Evolutionary conservation across 768 basidiomycete species (phyloP), one percentile per base, ranked within the genome.

Genomic region (Naganishia vishniacii): DNA sequence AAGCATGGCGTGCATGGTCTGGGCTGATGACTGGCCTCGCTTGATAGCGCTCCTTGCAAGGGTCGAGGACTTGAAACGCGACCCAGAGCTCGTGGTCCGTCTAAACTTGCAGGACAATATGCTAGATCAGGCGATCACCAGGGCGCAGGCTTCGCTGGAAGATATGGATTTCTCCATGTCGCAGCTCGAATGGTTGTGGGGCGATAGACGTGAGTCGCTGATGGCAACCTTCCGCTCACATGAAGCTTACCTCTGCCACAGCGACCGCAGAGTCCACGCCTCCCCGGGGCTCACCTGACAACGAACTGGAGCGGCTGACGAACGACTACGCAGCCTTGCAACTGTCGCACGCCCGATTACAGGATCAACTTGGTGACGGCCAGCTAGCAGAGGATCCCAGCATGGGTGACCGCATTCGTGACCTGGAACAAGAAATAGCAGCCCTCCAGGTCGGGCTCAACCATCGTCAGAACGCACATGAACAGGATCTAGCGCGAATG

Each of bases 261-360:
- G 34, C 45, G 6, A 18, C n/a, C 45, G n/a, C 45, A n/a, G 6
- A 6, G 7, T 7, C 7, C 15, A 46, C 45, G 45, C 18, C 45
- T 46, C 23, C 45, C 9, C 45, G 15, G 45, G n/a, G 45, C 45
- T 9, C 7, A 7, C 23, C 15, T n/a, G 15, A 18, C n/a, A 6
- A 81, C 2, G 69, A 75, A 9, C 81, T 85, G 66, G 80, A 85
- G 32, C 84, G 86, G 61, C 84, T 86, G 67, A 83, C 86, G 16
- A 49, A 68, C 49, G 68, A 61, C 4, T 65, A 70, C 42, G 47
- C 65, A 41, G 63, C 61, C 3, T 44, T 41, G 18, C 28, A 70
- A 25, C 34, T 31, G 3, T 34, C 49, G 4, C 31, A 53, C n/a
- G 49, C 18, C 6, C 49, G 49, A 7, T 32, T 53, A 2, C 48